Conservation (phyloP, 2,329 filamentous ascomycete species). For the Grosmannia penicillata region DNA sequence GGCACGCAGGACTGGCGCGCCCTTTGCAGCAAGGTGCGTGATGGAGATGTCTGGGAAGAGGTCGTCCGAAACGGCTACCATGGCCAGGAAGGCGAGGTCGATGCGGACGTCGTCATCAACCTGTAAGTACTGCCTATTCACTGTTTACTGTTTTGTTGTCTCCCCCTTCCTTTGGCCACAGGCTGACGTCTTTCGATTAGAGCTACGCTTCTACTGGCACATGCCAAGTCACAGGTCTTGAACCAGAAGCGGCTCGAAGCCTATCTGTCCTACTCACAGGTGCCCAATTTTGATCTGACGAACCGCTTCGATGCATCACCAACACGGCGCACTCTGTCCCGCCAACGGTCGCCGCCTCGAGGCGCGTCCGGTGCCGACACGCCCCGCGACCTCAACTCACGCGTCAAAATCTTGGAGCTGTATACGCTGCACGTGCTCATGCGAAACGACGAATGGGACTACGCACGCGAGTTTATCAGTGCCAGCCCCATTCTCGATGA, state of each 20-base stretch:
- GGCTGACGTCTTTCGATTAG: constrained; percentile 33
- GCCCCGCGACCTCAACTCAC: constrained; percentile 66
- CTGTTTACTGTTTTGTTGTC: not conserved
- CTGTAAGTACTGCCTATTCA: constrained; percentile 40
- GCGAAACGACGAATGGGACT: constrained; percentile 90
- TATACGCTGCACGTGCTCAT: constrained; percentile 93
- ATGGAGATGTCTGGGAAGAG: constrained; percentile 89
- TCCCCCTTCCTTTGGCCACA: not conserved
- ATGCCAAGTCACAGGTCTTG: constrained; percentile 65
- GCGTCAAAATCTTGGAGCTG: constrained; percentile 85
- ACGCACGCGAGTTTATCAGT: constrained; percentile 79
- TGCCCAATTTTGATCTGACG: constrained; percentile 55
- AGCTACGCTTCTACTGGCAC: constrained; percentile 79
- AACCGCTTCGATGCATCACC: constrained; percentile 37
- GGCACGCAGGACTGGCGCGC: constrained; percentile 74
- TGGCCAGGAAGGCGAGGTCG: constrained; percentile 77
- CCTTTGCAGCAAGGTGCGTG: constrained; percentile 69
- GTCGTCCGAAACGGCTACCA: constrained; percentile 78
- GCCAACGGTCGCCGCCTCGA: constrained; percentile 25
- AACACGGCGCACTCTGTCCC: constrained; percentile 19
- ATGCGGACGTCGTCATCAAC: constrained; percentile 87
- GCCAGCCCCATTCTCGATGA: constrained; percentile 81
- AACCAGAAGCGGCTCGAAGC: constrained; percentile 83
- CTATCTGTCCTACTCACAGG: constrained; percentile 66
- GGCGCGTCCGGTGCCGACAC: constrained; percentile 56